Conservation (phyloP, 768 basidiomycete species). For the Leccinum subgranulosum region DNA sequence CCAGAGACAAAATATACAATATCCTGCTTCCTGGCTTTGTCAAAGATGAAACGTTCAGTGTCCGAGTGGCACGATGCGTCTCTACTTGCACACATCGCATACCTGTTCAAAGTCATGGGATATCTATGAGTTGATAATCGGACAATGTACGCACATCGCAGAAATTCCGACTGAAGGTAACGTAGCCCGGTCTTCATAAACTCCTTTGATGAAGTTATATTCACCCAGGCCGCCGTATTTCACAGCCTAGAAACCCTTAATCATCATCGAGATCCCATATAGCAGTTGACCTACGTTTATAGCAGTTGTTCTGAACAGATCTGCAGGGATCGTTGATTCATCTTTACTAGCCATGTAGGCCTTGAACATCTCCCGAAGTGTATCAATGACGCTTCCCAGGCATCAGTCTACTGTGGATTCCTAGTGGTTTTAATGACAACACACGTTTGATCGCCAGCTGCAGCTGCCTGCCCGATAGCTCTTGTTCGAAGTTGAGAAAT, state of each 20-base stretch:
- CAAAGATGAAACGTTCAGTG: slow-evolving; percentile 59
- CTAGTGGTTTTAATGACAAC: not conserved
- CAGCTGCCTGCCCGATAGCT: slow-evolving; percentile 59
- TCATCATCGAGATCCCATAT: not conserved
- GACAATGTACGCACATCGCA: slow-evolving; percentile 52
- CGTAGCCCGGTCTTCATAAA: slow-evolving; percentile 71
- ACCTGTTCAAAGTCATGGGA: slow-evolving; percentile 35
- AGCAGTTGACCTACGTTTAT: slow-evolving; percentile 16
- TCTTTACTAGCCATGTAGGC: slow-evolving; percentile 70
- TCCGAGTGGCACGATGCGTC: slow-evolving; percentile 55
- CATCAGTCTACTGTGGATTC: not conserved
- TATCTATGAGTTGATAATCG: not conserved
- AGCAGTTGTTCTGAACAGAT: slow-evolving; percentile 62
- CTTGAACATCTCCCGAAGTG: slow-evolving; percentile 68
- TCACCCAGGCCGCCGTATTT: slow-evolving; percentile 70
- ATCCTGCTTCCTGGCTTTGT: slow-evolving; percentile 58
- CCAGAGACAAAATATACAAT: slow-evolving; percentile 61
- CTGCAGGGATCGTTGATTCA: slow-evolving; percentile 74
- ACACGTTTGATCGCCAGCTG: slow-evolving; percentile 41
- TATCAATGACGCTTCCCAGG: slow-evolving; percentile 60
- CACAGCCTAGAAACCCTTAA: slow-evolving; percentile 49
- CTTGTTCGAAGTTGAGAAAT: slow-evolving; percentile 69
- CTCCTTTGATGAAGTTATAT: slow-evolving; percentile 65
- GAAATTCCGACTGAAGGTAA: slow-evolving; percentile 63
- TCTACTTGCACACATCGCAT: slow-evolving; percentile 59